Evolutionary conservation across 352 stramenopile species (phyloP), one percentile per base, ranked within the genome.

Genomic region (Halophytophthora batemanensis): DNA sequence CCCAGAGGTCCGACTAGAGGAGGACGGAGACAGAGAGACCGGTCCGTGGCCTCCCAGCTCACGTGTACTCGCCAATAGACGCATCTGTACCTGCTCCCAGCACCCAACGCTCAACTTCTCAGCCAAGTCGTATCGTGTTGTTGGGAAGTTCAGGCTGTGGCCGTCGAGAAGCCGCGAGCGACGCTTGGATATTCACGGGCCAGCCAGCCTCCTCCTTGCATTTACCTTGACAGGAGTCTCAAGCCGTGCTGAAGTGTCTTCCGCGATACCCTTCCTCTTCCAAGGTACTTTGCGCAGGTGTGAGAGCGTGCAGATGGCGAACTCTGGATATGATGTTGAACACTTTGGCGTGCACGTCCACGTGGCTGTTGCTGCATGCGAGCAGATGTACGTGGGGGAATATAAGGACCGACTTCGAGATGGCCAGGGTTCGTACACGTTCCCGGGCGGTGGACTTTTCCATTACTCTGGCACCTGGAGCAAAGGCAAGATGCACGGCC

Each of bases 401-500:
- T 66, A 64, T 28, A 66, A 62, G 13, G 69, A 74, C 21, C 62
- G 65, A 0, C 60, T 82, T 2, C 77, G 74, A 15, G 57, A 87
- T 41, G 77, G 69, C 13, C 50, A 58, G 15, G 72, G 77, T 15
- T 49, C 59, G 34, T 87, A 79, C 53, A 47, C 51, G 28, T 87
- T 87, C 54, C 66, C 66, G 5, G 49, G 66, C 5, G 66, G 60
- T 0, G 59, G 57, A 8, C 25, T 31, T 36, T 87, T 82, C 35
- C 43, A 37, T n/a, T 96, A 94, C 56, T 60, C 78, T 19, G 87
- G 87, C 6, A 45, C 77, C 2, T 95, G 85, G 83, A 28, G 42
- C 15, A 42, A 65, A 13, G 79, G 85, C 18, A 61, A 74, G 34
- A 93, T 93, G 63, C 60, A 87, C 42, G 74, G 74, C 2, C 42